These are phyloP conservation scores for Pythium biforme DNA, from an alignment of 352 stramenopile genomes.

Conservation along the genomic window DNA sequence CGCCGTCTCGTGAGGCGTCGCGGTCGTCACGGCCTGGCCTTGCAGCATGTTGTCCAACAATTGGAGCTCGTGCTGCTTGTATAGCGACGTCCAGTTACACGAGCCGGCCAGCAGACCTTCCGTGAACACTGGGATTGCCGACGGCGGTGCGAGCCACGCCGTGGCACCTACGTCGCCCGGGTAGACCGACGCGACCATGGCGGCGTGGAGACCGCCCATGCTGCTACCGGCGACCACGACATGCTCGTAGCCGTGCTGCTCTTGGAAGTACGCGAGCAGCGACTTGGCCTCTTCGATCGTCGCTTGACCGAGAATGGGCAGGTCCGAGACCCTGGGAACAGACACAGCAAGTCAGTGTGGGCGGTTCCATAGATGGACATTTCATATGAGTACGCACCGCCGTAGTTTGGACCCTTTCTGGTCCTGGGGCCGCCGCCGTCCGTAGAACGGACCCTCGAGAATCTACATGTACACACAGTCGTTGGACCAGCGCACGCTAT, in stretches of 20 bases:
- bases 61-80: constrained; percentile 63
- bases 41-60: constrained; percentile 71
- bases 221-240: constrained; percentile 70
- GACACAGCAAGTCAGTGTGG: background rate
- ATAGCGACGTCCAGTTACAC: constrained; percentile 74
- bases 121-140: constrained; percentile 66
- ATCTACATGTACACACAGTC: constrained; percentile 35
- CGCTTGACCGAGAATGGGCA: constrained; percentile 71
- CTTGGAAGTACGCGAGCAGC: constrained; percentile 60
- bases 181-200: constrained; percentile 74
- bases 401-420: constrained; percentile 78
- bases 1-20: constrained; percentile 12
- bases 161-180: constrained; percentile 62
- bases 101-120: constrained; percentile 72
- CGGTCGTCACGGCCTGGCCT: constrained; percentile 19
- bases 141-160: constrained; percentile 72
- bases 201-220: constrained; percentile 76
- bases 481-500: no score
- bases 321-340: constrained; percentile 31
- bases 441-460: constrained; percentile 80
- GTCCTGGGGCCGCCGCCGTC: constrained; percentile 52
- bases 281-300: constrained; percentile 86
- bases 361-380: no score
- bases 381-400: constrained; percentile 29
- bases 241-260: constrained; percentile 48